Evolutionary conservation across 2,329 filamentous ascomycete genomes (phyloP), one percentile per base, ranked within the genome.

Genomic region (Fusarium sp.): DNA sequence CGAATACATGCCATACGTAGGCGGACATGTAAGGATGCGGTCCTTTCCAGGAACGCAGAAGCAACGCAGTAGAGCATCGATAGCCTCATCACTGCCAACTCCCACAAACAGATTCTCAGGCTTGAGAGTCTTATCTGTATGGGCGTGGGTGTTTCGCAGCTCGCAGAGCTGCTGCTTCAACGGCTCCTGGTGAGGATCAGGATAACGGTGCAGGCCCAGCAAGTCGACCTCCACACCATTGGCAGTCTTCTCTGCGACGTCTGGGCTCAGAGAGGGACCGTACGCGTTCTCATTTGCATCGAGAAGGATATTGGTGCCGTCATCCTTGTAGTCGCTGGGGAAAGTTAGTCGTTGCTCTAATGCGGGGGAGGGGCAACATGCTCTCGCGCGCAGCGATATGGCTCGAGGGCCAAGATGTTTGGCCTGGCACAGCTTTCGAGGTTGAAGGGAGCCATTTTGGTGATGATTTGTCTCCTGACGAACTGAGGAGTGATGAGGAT

Each of bases 221-320:
- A 97, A 88, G 83, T 97, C 92, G 25, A 91, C 85, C 33, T 86
- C 85, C 38, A 79, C 77, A n/a, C 80, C 78, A 54, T 78, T 70
- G 60, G 78, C 73, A 15, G 83, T 77, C 38, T 80, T 76, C 64
- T 83, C 82, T 71, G 83, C 83, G 45, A 75, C 62, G 72, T 73
- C 31, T 76, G 83, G 80, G 52, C 88, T 82, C 54, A 98, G 84
- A 4, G 93, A 92, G 0, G 96, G 95, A 0, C 96, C 96, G 78
- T 92, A 98, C 66, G 96, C 94, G 79, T 99, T 99, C 84, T 99
- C 96, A 79, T 99, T 99, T 76, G 96, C 96, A 81, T 99, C 96
- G 74, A 99, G 92, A 57, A 99, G 91, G 77, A 98, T 91, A 79
- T 98, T 98, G 65, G 91, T 95, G 75, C 96, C 96, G 80, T 99